These are phyloP conservation scores for Diplosphaera chodatii DNA, from an alignment of 139 green algal genomes.

Conservation along the genomic window DNA sequence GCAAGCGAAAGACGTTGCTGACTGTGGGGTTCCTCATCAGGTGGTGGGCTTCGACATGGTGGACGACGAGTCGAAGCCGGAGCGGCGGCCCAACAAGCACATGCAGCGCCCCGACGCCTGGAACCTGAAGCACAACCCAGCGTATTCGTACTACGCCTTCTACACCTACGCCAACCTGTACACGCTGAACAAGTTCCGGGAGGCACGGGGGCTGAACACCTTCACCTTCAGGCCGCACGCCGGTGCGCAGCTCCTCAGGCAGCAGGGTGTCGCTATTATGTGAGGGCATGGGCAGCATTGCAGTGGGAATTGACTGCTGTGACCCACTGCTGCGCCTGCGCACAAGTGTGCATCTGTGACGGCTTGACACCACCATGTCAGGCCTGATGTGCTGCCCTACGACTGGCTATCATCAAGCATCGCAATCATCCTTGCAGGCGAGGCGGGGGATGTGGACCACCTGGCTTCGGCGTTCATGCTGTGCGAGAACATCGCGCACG, in stretches of 20 bases:
- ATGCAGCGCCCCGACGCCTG: constrained; percentile 72
- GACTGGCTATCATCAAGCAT: no score
- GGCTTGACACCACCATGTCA: no score
- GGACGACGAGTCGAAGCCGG: constrained; percentile 96
- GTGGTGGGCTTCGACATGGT: constrained; percentile 99
- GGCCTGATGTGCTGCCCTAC: no score
- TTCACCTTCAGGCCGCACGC: constrained; percentile 85
- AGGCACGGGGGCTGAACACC: constrained; percentile 84
- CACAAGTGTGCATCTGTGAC: no score
- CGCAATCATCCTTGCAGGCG: constrained; percentile 42
- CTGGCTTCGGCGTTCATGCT: constrained; percentile 86
- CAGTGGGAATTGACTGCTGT: no score
- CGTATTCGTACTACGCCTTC: constrained; percentile 97
- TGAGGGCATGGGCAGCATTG: no score
- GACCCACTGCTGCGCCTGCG: no score
- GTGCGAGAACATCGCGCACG: constrained; percentile 96
- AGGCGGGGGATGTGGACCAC: constrained; percentile 97
- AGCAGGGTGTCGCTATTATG: no score
- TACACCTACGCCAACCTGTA: constrained; percentile 98
- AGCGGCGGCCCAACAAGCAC: constrained; percentile 93
- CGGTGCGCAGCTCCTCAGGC: constrained; percentile 16
- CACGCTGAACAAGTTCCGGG: constrained; percentile 87
- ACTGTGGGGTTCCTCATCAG: no score
- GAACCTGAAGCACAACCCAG: constrained; percentile 71
- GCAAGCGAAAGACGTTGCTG: no score